Evolutionary conservation across 2,329 filamentous ascomycete genomes (phyloP), one percentile per base, ranked within the genome.

Genomic region (Iodosphaeria phyllophila): DNA sequence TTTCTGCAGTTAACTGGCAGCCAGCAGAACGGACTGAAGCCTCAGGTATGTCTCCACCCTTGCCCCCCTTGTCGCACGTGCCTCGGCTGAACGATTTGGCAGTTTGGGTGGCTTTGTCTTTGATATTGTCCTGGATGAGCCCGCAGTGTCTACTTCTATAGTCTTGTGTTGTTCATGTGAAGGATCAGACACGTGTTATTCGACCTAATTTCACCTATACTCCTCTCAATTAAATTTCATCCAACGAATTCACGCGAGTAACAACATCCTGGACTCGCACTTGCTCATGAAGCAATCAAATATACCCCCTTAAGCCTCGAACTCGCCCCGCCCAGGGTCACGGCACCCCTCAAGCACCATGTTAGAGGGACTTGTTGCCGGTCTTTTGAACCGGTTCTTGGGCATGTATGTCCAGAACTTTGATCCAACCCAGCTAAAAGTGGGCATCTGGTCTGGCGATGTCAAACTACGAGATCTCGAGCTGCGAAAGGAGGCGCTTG

Each of bases 341-440:
- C 68, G 76, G 63, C 70, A 59, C 47, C 46, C 50, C 39, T 41
- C 50, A 49, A 50, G 56, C 62, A 63, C 49, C 43, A 98, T 99
- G 89, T 71, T 99, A 57, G 89, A 98, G 66, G 80, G 84, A 39
- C 65, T 99, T 40, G 89, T 95, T 35, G 83, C 89, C 41, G 91
- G 86, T 54, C 64, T 99, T 60, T 74, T 99, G 41, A 98, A 98
- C 60, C 78, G 91, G 60, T 95, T 98, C 56, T 58, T 99, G 69
- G 91, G 89, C 64, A 92, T 95, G 77, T 98, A 98, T 52, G 86
- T 99, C 52, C 84, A 92, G 65, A 95, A 98, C 55, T 98, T 99
- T 49, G 89, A 99, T 52, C 82, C 89, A 27, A 77, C 82, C 43
- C 89, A 98, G 58, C 66, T 99, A 36, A 98, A 98, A 48, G 84